Evolutionary conservation across 495 filamentous ascomycete genomes (phyloP).

Genomic region (Talaromyces liani): DNA sequence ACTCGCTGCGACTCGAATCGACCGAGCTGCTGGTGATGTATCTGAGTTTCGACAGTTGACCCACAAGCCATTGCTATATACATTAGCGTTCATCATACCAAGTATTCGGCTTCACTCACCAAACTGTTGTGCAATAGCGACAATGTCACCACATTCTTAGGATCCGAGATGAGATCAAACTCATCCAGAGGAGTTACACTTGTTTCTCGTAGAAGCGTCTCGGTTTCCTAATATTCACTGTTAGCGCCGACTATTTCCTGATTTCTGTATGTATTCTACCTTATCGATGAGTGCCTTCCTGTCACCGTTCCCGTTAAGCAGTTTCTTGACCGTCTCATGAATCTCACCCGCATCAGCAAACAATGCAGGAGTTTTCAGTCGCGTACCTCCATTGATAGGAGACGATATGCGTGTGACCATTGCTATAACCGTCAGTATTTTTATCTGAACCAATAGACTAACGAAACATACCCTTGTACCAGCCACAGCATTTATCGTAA

Average conservation of each 20-base stretch:
- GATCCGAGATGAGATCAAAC: slow-evolving; percentile 80
- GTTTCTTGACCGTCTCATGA: slow-evolving; percentile 52
- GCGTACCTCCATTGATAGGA: slow-evolving; percentile 29
- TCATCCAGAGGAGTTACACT: slow-evolving; percentile 57
- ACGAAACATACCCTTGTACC: slow-evolving; percentile 65
- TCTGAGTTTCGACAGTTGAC: slow-evolving; percentile 66
- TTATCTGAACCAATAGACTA: too few species aligned
- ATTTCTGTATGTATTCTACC: slow-evolving; percentile 17
- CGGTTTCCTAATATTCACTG: slow-evolving; percentile 49
- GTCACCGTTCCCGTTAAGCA: slow-evolving; percentile 42
- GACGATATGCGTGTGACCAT: slow-evolving; percentile 37
- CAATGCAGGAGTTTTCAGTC: slow-evolving; percentile 63
- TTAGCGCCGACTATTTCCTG: background rate
- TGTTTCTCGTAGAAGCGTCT: slow-evolving; percentile 55
- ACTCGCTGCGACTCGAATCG: slow-evolving; percentile 33
- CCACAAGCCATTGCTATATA: slow-evolving; percentile 75
- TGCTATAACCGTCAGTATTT: slow-evolving; percentile 23
- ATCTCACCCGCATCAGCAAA: slow-evolving; percentile 64
- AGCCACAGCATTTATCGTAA: slow-evolving; percentile 82
- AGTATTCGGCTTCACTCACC: slow-evolving; percentile 29
- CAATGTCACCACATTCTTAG: slow-evolving; percentile 72
- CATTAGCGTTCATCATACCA: slow-evolving; percentile 13
- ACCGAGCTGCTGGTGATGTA: slow-evolving; percentile 50
- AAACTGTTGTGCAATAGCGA: slow-evolving; percentile 93
- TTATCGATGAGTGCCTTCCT: slow-evolving; percentile 32